Percentiles rank a stretch among this genome's conserved stretches.
phyloP scores from a whole-genome alignment of 805 yeast species.

The Sungouiozyma intestinalis region DNA sequence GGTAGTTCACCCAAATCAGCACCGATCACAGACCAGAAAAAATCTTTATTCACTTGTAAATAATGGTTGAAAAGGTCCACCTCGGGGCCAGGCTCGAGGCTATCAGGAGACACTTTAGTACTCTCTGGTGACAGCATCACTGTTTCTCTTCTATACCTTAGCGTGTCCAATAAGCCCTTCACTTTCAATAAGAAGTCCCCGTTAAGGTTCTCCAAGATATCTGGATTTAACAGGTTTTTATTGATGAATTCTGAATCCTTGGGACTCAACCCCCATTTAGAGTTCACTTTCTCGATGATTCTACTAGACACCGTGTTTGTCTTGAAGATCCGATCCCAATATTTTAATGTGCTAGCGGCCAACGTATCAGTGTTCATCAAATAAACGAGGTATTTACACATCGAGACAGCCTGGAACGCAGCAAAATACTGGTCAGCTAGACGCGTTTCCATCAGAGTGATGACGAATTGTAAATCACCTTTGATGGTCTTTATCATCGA shows the following conservation, averaged over 20 bases:
- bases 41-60: conserved; percentile 10
- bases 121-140: not conserved
- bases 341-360: conserved; percentile 4
- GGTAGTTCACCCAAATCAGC: conserved; percentile 13
- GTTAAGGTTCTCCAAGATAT: conserved; percentile 3
- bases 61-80: conserved; percentile 10
- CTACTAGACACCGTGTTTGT: conserved; percentile 6
- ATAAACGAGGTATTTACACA: conserved; percentile 11
- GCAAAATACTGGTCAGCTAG: conserved; percentile 8
- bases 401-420: conserved; percentile 8
- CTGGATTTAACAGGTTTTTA: conserved; percentile 8
- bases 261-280: conserved; percentile 17
- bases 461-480: conserved; percentile 4
- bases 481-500: conserved; percentile 1
- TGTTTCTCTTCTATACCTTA: conserved; percentile 1
- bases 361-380: conserved; percentile 7
- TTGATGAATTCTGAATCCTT: conserved; percentile 6
- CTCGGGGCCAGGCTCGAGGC: not conserved
- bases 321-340: conserved; percentile 9
- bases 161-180: conserved; percentile 3
- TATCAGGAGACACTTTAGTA: not conserved
- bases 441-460: conserved; percentile 2
- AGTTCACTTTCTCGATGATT: conserved; percentile 7
- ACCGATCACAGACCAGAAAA: conserved; percentile 10
- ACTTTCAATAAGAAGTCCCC: conserved; percentile 3